Conservation (phyloP, 805 yeast genomes). For the Kodamaea sagamina region DNA sequence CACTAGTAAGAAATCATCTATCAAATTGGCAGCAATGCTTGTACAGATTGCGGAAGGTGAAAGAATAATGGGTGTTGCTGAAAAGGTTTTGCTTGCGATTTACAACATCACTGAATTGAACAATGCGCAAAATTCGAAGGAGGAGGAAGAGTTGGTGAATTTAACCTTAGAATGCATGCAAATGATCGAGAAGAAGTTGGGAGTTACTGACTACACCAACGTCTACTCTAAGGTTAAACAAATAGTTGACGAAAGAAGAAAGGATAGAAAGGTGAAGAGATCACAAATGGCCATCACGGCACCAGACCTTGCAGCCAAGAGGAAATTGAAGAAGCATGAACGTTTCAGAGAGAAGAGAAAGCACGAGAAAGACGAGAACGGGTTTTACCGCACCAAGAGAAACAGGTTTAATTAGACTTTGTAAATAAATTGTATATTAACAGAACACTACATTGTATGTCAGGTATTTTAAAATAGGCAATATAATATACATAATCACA, state of each 20-base stretch:
- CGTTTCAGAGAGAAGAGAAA: slow-evolving; percentile 77
- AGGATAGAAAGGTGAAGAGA: slow-evolving; percentile 73
- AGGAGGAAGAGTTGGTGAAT: slow-evolving; percentile 52
- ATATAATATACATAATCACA: neutral
- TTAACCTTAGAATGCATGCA: slow-evolving; percentile 67
- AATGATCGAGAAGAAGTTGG: slow-evolving; percentile 66
- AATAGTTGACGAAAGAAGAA: slow-evolving; percentile 59
- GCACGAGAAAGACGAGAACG: slow-evolving; percentile 72
- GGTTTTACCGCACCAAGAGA: slow-evolving; percentile 67
- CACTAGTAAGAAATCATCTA: slow-evolving; percentile 64
- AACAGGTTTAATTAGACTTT: slow-evolving; percentile 34
- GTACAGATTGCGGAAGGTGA: slow-evolving; percentile 50
- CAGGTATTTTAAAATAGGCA: too few species aligned
- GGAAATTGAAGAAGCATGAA: slow-evolving; percentile 75
- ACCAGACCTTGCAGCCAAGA: slow-evolving; percentile 80
- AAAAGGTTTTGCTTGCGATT: slow-evolving; percentile 56
- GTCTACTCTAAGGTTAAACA: slow-evolving; percentile 66
- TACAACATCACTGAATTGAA: slow-evolving; percentile 46
- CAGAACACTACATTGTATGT: too few species aligned
- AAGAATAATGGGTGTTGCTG: slow-evolving; percentile 44
- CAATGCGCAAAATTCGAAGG: slow-evolving; percentile 42
- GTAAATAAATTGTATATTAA: too few species aligned
- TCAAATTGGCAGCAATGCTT: slow-evolving; percentile 70
- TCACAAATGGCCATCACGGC: slow-evolving; percentile 73
- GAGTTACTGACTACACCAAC: slow-evolving; percentile 66